phyloP scores from a whole-genome alignment of 805 yeast genomes.

The Starmerella bacillaris region DNA sequence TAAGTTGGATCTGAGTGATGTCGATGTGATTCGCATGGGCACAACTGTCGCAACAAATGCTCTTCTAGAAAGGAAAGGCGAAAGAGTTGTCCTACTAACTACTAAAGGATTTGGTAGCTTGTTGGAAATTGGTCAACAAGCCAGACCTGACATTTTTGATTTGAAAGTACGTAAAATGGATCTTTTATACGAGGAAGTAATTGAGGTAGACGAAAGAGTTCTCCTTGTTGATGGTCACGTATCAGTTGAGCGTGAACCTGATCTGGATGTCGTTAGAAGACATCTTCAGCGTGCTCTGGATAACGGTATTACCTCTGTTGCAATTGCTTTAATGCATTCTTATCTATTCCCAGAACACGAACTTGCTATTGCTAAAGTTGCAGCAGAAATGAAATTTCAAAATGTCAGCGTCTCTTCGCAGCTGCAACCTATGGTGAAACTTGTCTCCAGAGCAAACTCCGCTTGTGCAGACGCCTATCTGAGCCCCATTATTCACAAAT shows the following conservation, averaged over 20 bases:
- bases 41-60: slow-evolving; percentile 96
- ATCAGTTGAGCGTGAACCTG: slow-evolving; percentile 36
- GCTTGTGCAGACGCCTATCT: slow-evolving; percentile 68
- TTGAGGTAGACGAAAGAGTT: slow-evolving; percentile 80
- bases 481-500: slow-evolving; percentile 58
- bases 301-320: slow-evolving; percentile 49
- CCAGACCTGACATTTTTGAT: slow-evolving; percentile 80
- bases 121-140: slow-evolving; percentile 71
- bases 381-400: slow-evolving; percentile 45
- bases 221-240: slow-evolving; percentile 70
- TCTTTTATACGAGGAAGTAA: slow-evolving; percentile 53
- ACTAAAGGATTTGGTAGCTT: slow-evolving; percentile 81
- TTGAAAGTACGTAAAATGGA: slow-evolving; percentile 54
- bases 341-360: slow-evolving; percentile 63
- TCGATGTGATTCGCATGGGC: slow-evolving; percentile 67
- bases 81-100: slow-evolving; percentile 64
- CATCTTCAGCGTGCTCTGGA: slow-evolving; percentile 31
- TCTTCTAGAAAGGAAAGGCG: slow-evolving; percentile 80
- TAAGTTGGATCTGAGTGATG: slow-evolving; percentile 35
- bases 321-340: slow-evolving; percentile 54
- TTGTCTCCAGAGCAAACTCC: slow-evolving; percentile 58
- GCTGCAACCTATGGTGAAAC: slow-evolving; percentile 63
- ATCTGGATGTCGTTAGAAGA: slow-evolving; percentile 27
- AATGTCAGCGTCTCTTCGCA: slow-evolving; percentile 52
- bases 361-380: slow-evolving; percentile 37